Conservation (phyloP, 1,284 basidiomycete species). For the Coniophora puteana region DNA sequence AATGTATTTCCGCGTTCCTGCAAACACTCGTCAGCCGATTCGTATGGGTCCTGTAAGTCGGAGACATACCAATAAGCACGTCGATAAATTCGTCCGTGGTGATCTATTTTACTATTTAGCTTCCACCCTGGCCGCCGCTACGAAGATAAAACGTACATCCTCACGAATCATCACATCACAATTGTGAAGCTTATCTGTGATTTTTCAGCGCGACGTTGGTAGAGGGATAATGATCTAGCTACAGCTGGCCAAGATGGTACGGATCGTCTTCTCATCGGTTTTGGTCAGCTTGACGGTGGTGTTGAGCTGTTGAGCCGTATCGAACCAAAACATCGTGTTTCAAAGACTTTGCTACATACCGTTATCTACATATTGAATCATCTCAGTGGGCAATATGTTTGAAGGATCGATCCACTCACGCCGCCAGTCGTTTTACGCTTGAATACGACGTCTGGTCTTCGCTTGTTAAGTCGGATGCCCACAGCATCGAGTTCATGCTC, state of each 20-base stretch:
- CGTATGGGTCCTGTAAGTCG: neutral
- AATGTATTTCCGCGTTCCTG: slow-evolving; percentile 91
- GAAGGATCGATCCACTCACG: slow-evolving; percentile 43
- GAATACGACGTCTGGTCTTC: slow-evolving; percentile 84
- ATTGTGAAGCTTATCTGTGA: slow-evolving; percentile 80
- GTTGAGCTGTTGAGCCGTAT: slow-evolving; percentile 60
- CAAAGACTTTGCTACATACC: slow-evolving; percentile 12
- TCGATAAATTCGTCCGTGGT: slow-evolving; percentile 98
- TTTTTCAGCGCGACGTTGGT: slow-evolving; percentile 6
- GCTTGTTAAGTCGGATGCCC: slow-evolving; percentile 91
- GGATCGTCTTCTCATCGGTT: slow-evolving; percentile 93
- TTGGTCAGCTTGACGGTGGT: slow-evolving; percentile 90
- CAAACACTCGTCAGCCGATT: slow-evolving; percentile 7
- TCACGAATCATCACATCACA: slow-evolving; percentile 97
- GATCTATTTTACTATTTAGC: slow-evolving; percentile 50
- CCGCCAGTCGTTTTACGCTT: slow-evolving; percentile 89
- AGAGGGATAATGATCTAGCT: slow-evolving; percentile 24
- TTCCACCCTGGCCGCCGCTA: too few species aligned
- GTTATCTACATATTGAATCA: slow-evolving; percentile 19
- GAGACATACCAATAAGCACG: slow-evolving; percentile 75
- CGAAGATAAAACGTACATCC: slow-evolving; percentile 60
- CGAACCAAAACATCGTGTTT: slow-evolving; percentile 4
- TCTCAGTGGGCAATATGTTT: neutral
- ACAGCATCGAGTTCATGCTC: slow-evolving; percentile 96
- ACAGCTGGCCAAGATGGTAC: slow-evolving; percentile 87